These are phyloP conservation scores for Ascochyta koolunga DNA, from an alignment of 2,329 filamentous ascomycete genomes.

Conservation along the genomic window DNA sequence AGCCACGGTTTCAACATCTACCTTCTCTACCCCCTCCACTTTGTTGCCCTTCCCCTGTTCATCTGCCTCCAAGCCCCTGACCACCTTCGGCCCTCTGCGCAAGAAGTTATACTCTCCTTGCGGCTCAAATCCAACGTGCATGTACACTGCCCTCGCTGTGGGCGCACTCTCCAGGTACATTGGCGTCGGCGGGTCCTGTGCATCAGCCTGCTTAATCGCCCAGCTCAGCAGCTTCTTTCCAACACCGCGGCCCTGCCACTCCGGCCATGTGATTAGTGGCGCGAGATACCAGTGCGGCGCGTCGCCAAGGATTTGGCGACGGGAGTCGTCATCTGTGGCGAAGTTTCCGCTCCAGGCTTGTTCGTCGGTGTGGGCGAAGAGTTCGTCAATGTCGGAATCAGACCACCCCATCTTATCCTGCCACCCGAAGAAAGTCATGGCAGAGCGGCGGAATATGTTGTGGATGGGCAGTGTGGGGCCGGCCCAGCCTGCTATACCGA, in stretches of 20 bases:
- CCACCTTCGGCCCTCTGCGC: conserved; percentile 2
- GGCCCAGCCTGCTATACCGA: conserved; percentile 40
- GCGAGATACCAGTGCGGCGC: conserved; percentile 43
- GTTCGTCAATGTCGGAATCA: conserved; percentile 32
- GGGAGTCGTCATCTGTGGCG: conserved; percentile 23
- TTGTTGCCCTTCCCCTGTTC: conserved; percentile 1
- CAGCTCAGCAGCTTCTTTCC: conserved; percentile 37
- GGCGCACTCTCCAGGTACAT: conserved; percentile 39
- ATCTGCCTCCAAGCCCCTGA: conserved; percentile 7
- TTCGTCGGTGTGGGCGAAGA: conserved; percentile 27
- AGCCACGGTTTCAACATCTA: conserved; percentile 5
- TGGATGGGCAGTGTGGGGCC: conserved; percentile 25
- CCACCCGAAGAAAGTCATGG: conserved; percentile 30
- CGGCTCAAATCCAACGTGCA: conserved; percentile 39
- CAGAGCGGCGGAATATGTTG: conserved; percentile 28
- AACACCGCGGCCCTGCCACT: conserved; percentile 38
- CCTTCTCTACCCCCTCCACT: conserved; percentile 6
- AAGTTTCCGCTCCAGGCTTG: conserved; percentile 30
- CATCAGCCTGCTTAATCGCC: conserved; percentile 42
- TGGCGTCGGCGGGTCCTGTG: conserved; percentile 24
- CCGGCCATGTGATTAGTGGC: conserved; percentile 36
- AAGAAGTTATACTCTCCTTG: not conserved
- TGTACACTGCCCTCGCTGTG: conserved; percentile 35
- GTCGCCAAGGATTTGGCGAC: conserved; percentile 22
- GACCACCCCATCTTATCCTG: conserved; percentile 26